phyloP scores from a whole-genome alignment of 2,329 filamentous ascomycete genomes.

The Talaromyces verruculosus region DNA sequence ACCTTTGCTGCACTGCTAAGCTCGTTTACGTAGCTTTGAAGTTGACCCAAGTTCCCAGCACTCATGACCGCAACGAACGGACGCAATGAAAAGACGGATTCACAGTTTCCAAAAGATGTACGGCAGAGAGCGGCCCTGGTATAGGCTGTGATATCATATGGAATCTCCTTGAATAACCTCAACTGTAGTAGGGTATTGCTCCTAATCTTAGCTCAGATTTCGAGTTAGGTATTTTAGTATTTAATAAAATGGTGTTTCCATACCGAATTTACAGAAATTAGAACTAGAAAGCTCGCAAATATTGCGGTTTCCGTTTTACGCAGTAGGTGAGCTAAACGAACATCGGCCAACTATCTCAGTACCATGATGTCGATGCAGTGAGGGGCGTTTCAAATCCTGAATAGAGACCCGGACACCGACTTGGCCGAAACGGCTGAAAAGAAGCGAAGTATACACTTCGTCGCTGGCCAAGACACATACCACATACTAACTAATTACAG shows the following conservation, averaged over 20 bases:
- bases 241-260: not conserved
- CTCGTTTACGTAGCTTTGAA: slow-evolving; percentile 7
- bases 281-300: not conserved
- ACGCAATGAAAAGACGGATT: not conserved
- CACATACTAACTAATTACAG: not conserved
- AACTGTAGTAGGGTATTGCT: not conserved
- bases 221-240: not conserved
- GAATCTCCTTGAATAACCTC: not conserved
- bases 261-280: not conserved
- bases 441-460: not conserved
- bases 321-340: not conserved
- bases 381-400: not conserved
- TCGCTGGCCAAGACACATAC: not conserved
- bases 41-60: not conserved
- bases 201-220: not conserved
- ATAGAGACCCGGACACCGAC: not conserved
- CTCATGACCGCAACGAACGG: not conserved
- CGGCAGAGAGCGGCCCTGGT: not conserved
- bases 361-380: not conserved
- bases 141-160: not conserved
- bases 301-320: not conserved
- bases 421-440: not conserved
- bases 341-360: not conserved
- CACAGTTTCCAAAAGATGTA: not conserved
- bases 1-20: not conserved